These are phyloP conservation scores for Cyberlindnera euphorbiae DNA, from an alignment of 805 yeast species.

Conservation along the genomic window DNA sequence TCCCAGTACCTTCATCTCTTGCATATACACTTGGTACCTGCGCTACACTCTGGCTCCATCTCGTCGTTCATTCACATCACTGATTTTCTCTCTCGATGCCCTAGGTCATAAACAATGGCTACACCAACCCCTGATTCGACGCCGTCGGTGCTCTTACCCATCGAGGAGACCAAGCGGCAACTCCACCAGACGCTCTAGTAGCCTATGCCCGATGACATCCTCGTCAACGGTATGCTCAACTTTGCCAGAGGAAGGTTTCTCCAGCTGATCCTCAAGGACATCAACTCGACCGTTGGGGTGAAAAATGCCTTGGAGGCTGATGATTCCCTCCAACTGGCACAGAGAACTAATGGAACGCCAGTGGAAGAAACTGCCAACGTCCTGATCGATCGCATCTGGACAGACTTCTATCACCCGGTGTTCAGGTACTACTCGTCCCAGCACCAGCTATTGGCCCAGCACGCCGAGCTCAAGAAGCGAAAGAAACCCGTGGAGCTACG, in stretches of 20 bases:
- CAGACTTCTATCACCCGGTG: constrained; percentile 58
- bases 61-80: no score
- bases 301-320: neutral
- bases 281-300: constrained; percentile 20
- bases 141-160: constrained; percentile 3
- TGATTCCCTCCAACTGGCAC: constrained; percentile 12
- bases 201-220: constrained; percentile 18
- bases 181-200: constrained; percentile 7
- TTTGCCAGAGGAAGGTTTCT: constrained; percentile 44
- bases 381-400: constrained; percentile 52
- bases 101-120: no score
- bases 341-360: neutral
- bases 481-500: constrained; percentile 46
- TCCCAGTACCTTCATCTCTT: no score
- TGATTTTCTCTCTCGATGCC: no score
- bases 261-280: constrained; percentile 36
- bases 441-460: constrained; percentile 7
- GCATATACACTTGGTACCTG: no score
- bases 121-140: neutral
- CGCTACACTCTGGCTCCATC: no score
- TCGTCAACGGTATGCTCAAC: constrained; percentile 39
- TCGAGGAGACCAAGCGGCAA: constrained; percentile 10
- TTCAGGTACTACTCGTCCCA: constrained; percentile 41
- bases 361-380: constrained; percentile 18
- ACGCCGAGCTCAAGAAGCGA: constrained; percentile 1